phyloP scores from a whole-genome alignment of 768 basidiomycete species.

The Podaxis sp. region DNA sequence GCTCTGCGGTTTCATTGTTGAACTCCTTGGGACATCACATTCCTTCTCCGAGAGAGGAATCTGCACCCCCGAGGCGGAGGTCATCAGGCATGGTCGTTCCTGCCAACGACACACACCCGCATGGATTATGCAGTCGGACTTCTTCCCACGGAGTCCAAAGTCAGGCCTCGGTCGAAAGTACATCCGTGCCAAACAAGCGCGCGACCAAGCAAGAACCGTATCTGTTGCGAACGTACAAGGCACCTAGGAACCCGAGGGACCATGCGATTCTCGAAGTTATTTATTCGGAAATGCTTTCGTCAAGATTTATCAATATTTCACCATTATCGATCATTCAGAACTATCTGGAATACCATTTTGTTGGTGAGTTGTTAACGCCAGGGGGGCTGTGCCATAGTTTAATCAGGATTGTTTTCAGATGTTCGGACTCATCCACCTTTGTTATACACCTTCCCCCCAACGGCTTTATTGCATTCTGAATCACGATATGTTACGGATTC shows the following conservation, averaged over 20 bases:
- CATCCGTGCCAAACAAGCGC: background rate
- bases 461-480: slow-evolving; percentile 17
- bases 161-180: background rate
- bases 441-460: slow-evolving; percentile 54
- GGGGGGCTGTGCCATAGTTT: background rate
- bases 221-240: slow-evolving; percentile 34
- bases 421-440: slow-evolving; percentile 67
- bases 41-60: slow-evolving; percentile 9
- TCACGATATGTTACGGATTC: slow-evolving; percentile 12
- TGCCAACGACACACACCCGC: background rate
- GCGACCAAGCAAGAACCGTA: slow-evolving; percentile 24
- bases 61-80: slow-evolving; percentile 9
- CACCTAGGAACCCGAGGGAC: slow-evolving; percentile 60
- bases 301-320: slow-evolving; percentile 64
- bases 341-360: slow-evolving; percentile 57
- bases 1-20: slow-evolving; percentile 27
- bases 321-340: slow-evolving; percentile 63
- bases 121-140: background rate
- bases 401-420: slow-evolving; percentile 35
- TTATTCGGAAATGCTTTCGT: slow-evolving; percentile 66
- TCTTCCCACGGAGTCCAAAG: background rate
- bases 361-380: slow-evolving; percentile 37
- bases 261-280: slow-evolving; percentile 63
- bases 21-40: slow-evolving; percentile 18
- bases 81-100: slow-evolving; percentile 13